Base-by-base conservation (phyloP, 1,284 basidiomycete genomes). In the Porodaedalea pini region DNA sequence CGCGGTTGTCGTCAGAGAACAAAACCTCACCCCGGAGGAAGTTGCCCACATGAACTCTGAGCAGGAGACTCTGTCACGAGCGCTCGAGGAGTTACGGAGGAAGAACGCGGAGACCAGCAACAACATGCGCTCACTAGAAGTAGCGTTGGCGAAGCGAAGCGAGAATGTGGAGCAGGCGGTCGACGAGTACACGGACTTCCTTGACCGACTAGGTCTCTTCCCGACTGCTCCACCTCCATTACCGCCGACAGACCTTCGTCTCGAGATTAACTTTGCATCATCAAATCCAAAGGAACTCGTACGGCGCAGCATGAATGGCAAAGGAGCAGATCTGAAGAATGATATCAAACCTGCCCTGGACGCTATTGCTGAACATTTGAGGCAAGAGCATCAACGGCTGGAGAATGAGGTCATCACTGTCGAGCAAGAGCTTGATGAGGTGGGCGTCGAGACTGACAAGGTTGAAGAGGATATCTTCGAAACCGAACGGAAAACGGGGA, bases 21-120 rank as follows among this genome's bases (percentile, higher is more conserved):
- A 95, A 69, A 94, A 94, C 67, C 78, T 95, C 31, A 81, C 87
- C 0, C 87, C 87, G 0, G 90, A 94, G 68, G 92, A 95, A 71
- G 90, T 93, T 41, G 74, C 81, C 49, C 83, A 85, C 34, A 94
- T 95, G 92, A 94, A 86, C 63, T 84, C 83, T 13, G 91, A 94
- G 62, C 87, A 90, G 62, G 89, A 92, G 65, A 81, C 76, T 19
- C 75, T 95, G 21, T 74, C 78, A 27, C 83, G 78, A 61, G 88
- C 77, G 67, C 71, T 92, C 37, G 87, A 88, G 64, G 90, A 91
- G 58, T 78, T 93, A 44, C 85, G 83, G 61, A 77, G 80, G 64
- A 92, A 87, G 67, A 82, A 89, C 7, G 71, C 80, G 0, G 89
- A 93, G 63, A 82, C 83, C 1, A 84, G 85, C 57, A 83, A 86